Evolutionary conservation across 169 alveolate species (phyloP), one percentile per base, ranked within the genome.

Genomic region (Cryptosporidium muris): DNA sequence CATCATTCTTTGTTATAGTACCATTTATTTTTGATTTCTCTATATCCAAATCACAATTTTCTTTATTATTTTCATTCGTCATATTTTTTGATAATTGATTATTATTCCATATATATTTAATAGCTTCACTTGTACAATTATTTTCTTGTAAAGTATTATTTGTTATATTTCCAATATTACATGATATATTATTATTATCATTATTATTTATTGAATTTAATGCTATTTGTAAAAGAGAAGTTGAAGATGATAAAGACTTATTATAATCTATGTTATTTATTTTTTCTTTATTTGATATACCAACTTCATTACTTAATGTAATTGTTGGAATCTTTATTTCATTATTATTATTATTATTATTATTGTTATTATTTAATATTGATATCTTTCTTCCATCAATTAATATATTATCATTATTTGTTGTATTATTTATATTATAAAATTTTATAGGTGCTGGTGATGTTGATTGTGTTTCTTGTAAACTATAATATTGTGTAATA

Each of bases 201-300:
- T 67, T 67, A 56, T 67, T 66, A 53, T 67, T 67, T 51, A 67
- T 67, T 12, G 82, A 53, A 40, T 67, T 67, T 47, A 67, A 67
- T 4, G 82, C 82, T 36, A 67, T 67, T 53, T 67, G 82, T 14
- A 67, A 36, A 42, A 67, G 42, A 9, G 82, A 67, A 5, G 65
- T 67, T 53, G 82, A 65, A n/a, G 82, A n/a, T 36, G 66, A 9
- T 52, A 49, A 12, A 16, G 82, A 14, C 16, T 45, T 60, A 2
- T n/a, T 0, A 51, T 12, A n/a, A 67, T 14, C 54, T 9, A 49
- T 49, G 12, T 49, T 49, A 49, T 9, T 49, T 49, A 49, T 49
- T 8, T 49, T 12, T 1, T 49, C 54, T 9, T 12, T 49, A 49
- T 49, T 63, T 3, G 9, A 37, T 7, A 63, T 63, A 6, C 49